Base-by-base conservation (phyloP, 2,329 filamentous ascomycete species). In the Ascochyta pisi region DNA sequence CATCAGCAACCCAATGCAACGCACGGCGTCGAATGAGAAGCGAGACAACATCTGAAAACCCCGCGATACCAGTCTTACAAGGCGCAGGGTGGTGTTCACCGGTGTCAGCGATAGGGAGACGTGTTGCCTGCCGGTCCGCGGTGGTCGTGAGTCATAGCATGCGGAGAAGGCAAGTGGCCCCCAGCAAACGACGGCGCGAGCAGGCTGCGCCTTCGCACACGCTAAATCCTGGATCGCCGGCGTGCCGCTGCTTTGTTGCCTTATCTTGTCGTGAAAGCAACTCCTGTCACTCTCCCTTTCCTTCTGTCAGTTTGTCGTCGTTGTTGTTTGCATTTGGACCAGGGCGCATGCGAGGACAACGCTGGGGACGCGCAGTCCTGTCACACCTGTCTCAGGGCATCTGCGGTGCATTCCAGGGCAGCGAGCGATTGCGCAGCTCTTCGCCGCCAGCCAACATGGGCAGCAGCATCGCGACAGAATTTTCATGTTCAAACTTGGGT, bases 121-220 rank as follows among this genome's bases (percentile, higher is more conserved):
- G 55, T 54, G 57, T 58, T 46, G 56, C 55, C 46, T 58, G 54
- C 58, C 58, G 58, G 64, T 64, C 58, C 64, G 56, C 57, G 50
- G 34, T 55, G 47, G 42, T 38, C 55, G 55, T 67, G 64, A 67
- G 64, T 67, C 64, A 67, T 67, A 60, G 55, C 57, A 45, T 42
- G 58, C 64, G 58, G 60, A 53, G 44, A 53, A 38, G 49, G 46
- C 35, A 50, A 39, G 29, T 35, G 53, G 19, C 48, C 45, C 43
- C 23, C 47, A 57, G 53, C 52, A 54, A 53, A 58, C 54, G 50
- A 60, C 52, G 54, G 42, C 35, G 29, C 22, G 46, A 27, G 42
- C 60, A 60, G 57, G 51, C 61, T 46, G 52, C 57, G 45, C 46
- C 35, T 46, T 45, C 27, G 29, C 31, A 39, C 38, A 43, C 53